Evolutionary conservation across 2,329 filamentous ascomycete genomes (phyloP), one percentile per base, ranked within the genome.

Genomic region (Pseudocercospora musae): DNA sequence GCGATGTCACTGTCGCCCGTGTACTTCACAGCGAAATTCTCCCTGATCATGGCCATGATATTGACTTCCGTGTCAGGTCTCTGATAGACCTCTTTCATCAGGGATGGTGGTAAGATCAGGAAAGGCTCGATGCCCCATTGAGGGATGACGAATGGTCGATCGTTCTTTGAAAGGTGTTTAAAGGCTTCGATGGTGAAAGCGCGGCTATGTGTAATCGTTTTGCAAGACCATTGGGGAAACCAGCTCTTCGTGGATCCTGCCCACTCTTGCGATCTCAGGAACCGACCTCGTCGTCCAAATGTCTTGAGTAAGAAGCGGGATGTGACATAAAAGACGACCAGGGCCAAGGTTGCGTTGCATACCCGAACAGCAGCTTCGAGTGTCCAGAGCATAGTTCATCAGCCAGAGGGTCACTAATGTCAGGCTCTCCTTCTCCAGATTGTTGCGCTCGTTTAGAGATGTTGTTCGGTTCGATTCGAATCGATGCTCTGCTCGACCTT

Each of bases 21-120:
- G 25, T 65, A 68, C 37, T 62, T 29, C 11, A 60, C 49, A 1
- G 64, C 64, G 4, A 66, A 44, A 2, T 49, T 53, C 13, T 69
- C 64, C 27, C 55, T 27, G 4, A 63, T 31, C 8, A 62, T 58
- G 5, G 48, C 44, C 15, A 53, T 27, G 13, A 65, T 49, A 25
- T 66, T 59, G 23, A 69, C 59, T 10, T 66, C 60, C 10, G 64
- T 58, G 37, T 69, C 67, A 1, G 64, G 50, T 23, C 64, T 62
- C 21, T 59, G 48, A 2, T 68, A 25, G 9, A 68, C 42, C 18
- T 68, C 64, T 20, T 33, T 49, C 9, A 68, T 53, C 40, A 60
- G 59, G 4, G 53, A 54, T 1, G 58, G 58, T 10, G 67, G 67
- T 4, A 69, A 40, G 13, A 69, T 57, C 10, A 69, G 31, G 11